Conservation (phyloP, 305 asterid genomes). For the Nicotiana rustica region DNA sequence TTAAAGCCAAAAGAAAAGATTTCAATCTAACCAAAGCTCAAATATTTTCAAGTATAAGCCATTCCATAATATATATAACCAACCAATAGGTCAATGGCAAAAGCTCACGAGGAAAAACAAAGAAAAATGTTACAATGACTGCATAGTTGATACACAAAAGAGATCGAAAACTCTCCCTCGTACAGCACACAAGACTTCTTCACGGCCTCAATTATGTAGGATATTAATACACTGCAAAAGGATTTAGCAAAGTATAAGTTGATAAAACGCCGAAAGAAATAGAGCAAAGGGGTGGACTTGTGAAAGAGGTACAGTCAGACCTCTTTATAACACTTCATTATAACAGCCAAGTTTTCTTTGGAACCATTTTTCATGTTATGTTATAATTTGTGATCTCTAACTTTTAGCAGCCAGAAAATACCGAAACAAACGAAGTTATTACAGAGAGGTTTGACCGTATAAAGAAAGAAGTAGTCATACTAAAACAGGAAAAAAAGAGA, state of each 20-base stretch:
- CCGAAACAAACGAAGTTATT: too few relatives aligned
- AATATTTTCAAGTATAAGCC: neutral
- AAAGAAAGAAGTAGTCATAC: neutral
- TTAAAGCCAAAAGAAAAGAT: neutral
- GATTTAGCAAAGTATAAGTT: neutral
- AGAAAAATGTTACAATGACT: constrained; percentile 1
- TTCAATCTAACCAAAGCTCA: constrained; percentile 19
- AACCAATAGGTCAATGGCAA: neutral
- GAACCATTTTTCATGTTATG: too few relatives aligned
- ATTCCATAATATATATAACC: constrained; percentile 12
- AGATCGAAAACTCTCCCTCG: neutral
- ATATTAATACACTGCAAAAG: constrained; percentile 28
- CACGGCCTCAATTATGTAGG: constrained; percentile 11
- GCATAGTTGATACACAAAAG: neutral
- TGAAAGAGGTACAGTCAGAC: neutral
- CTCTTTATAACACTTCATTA: too few relatives aligned
- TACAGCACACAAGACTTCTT: constrained; percentile 19
- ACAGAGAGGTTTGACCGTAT: neutral
- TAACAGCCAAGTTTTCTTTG: too few relatives aligned
- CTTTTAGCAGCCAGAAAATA: too few relatives aligned
- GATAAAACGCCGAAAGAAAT: neutral
- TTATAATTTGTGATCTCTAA: too few relatives aligned
- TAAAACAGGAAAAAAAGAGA: neutral
- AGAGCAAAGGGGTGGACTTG: neutral
- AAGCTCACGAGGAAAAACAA: constrained; percentile 2